Percentiles rank a stretch among this genome's conserved stretches.
phyloP scores from a whole-genome alignment of 2,329 filamentous ascomycete species.

The Mariannaea sp. region DNA sequence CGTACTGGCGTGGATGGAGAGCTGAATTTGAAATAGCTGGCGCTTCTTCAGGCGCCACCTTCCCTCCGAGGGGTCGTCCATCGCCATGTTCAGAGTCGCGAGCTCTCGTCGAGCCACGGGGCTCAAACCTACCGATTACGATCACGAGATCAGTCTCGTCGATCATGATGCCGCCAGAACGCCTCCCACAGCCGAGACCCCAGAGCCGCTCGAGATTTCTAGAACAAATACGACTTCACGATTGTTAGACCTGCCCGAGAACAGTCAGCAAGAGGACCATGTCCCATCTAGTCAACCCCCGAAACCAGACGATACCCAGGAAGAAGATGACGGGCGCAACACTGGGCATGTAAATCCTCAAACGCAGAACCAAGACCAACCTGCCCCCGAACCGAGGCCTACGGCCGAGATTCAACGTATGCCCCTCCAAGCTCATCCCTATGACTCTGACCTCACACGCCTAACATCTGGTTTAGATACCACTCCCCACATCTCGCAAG shows the following conservation, averaged over 20 bases:
- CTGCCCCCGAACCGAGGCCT: slow-evolving; percentile 31
- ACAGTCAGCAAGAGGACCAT: slow-evolving; percentile 18
- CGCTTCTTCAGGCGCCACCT: slow-evolving; percentile 12
- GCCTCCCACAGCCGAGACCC: slow-evolving; percentile 25
- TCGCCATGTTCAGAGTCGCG: slow-evolving; percentile 45
- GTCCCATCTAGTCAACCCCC: slow-evolving; percentile 8
- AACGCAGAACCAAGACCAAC: slow-evolving; percentile 11
- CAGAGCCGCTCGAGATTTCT: slow-evolving; percentile 26
- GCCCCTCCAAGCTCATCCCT: not conserved
- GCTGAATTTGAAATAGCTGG: slow-evolving; percentile 17
- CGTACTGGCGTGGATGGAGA: slow-evolving; percentile 16
- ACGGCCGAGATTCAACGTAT: slow-evolving; percentile 44
- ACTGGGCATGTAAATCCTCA: slow-evolving; percentile 7
- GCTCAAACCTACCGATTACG: slow-evolving; percentile 65
- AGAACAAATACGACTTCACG: slow-evolving; percentile 35
- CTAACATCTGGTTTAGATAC: slow-evolving; percentile 38
- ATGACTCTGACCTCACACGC: not conserved
- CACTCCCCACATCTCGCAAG: slow-evolving; percentile 33
- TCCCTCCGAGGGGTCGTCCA: slow-evolving; percentile 30
- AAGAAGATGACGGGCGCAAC: slow-evolving; percentile 17
- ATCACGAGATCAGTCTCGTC: slow-evolving; percentile 73
- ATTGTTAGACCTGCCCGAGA: slow-evolving; percentile 29
- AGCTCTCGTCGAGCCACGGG: slow-evolving; percentile 60
- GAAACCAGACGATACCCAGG: slow-evolving; percentile 20
- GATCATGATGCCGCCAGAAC: slow-evolving; percentile 53